phyloP scores from a whole-genome alignment of 2,329 filamentous ascomycete genomes.

The Alternaria triticina region DNA sequence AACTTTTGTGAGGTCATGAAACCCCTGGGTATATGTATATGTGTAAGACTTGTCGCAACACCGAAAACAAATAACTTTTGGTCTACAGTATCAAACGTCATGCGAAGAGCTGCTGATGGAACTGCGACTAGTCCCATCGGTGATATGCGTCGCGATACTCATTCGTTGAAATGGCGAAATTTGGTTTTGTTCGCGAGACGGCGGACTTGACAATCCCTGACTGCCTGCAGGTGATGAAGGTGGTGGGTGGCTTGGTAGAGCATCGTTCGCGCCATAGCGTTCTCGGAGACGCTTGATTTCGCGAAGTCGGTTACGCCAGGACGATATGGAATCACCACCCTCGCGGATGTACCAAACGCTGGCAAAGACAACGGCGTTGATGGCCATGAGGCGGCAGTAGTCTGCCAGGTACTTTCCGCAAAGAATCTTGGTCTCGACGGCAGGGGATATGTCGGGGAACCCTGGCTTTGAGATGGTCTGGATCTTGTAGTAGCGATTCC shows the following conservation, averaged over 20 bases:
- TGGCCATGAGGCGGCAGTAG: constrained; percentile 85
- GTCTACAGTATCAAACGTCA: constrained; percentile 24
- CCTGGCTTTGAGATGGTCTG: constrained; percentile 86
- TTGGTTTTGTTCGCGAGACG: constrained; percentile 36
- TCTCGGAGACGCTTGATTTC: constrained; percentile 85
- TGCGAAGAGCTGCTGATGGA: constrained; percentile 46
- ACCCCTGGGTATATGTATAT: constrained; percentile 10
- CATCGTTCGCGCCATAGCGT: constrained; percentile 43
- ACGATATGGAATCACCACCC: constrained; percentile 82
- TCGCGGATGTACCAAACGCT: constrained; percentile 83
- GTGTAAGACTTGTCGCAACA: constrained; percentile 6
- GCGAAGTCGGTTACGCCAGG: constrained; percentile 85
- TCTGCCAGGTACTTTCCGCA: constrained; percentile 80
- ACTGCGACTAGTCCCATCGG: constrained; percentile 46
- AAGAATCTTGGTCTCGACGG: constrained; percentile 87
- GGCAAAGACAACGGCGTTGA: constrained; percentile 94
- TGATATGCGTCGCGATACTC: constrained; percentile 45
- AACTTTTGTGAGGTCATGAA: constrained; percentile 11
- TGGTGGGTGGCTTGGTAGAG: constrained; percentile 15
- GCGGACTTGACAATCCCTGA: constrained; percentile 35
- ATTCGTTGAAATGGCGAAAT: constrained; percentile 42
- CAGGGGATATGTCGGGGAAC: constrained; percentile 90
- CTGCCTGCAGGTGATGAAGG: constrained; percentile 30
- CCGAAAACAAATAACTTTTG: constrained; percentile 12
- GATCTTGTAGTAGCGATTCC: constrained; percentile 78